Conservation (phyloP, 2,329 filamentous ascomycete species). For the Didymella lethalis region DNA sequence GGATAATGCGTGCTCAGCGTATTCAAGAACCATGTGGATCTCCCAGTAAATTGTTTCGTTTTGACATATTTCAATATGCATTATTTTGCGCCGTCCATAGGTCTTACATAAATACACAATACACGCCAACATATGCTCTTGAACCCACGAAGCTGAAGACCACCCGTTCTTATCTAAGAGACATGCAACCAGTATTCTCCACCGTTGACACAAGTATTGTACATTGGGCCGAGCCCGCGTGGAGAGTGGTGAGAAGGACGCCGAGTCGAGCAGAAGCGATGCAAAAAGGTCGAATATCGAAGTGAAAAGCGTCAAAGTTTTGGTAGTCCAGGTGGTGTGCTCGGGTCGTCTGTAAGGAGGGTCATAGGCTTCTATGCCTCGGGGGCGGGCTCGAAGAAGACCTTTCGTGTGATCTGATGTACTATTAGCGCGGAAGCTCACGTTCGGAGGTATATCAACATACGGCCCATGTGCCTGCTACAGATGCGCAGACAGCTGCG, state of each 20-base stretch:
- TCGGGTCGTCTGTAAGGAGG: not conserved
- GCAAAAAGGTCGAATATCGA: constrained; percentile 23
- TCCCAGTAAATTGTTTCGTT: not conserved
- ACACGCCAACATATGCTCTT: constrained; percentile 12
- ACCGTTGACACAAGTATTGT: constrained; percentile 29
- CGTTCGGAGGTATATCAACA: constrained; percentile 10
- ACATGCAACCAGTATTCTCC: constrained; percentile 12
- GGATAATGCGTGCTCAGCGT: too few relatives aligned
- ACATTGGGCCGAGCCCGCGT: constrained; percentile 26
- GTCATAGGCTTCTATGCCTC: constrained; percentile 8
- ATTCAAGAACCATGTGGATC: too few relatives aligned
- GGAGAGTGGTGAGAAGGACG: constrained; percentile 30
- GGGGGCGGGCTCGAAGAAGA: constrained; percentile 37
- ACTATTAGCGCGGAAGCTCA: constrained; percentile 9
- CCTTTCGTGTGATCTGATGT: constrained; percentile 36
- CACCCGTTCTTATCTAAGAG: constrained; percentile 16
- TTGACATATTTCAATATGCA: constrained; percentile 21
- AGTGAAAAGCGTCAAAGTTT: constrained; percentile 10
- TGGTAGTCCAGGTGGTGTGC: constrained; percentile 2
- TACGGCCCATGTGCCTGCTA: constrained; percentile 91
- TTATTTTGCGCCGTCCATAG: constrained; percentile 20
- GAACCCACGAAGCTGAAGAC: constrained; percentile 8
- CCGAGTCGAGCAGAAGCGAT: constrained; percentile 26
- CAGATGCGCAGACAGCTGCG: constrained; percentile 82
- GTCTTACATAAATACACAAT: constrained; percentile 24